Percentiles rank a stretch among this genome's conserved stretches.
These are phyloP conservation scores for Dactylonectria estremocensis DNA, from an alignment of 2,329 filamentous ascomycete genomes.

Conservation along the genomic window DNA sequence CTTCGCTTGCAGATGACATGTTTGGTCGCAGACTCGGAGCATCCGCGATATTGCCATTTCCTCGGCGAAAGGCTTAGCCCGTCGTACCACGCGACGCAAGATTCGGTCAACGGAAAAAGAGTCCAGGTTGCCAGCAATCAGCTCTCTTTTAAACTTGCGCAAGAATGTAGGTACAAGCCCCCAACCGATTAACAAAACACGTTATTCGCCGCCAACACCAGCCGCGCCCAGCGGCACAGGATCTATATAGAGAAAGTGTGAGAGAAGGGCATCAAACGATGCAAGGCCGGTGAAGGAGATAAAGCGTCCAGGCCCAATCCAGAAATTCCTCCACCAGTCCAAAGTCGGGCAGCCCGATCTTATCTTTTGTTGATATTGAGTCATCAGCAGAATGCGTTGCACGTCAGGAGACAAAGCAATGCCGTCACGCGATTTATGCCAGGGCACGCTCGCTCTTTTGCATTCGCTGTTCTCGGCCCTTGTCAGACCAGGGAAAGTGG, in stretches of 20 bases:
- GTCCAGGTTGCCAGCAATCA: slow-evolving; percentile 4
- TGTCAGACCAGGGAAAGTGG: slow-evolving; percentile 95
- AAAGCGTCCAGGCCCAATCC: not conserved
- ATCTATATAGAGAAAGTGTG: slow-evolving; percentile 16
- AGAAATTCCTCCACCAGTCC: slow-evolving; percentile 8
- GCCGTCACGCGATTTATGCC: slow-evolving; percentile 37
- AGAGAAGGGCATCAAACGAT: slow-evolving; percentile 1
- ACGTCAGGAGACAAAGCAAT: slow-evolving; percentile 34
- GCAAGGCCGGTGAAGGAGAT: slow-evolving; percentile 2
- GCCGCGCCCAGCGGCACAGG: slow-evolving; percentile 17
- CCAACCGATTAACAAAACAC: slow-evolving; percentile 34
- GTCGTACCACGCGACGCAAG: slow-evolving; percentile 20
- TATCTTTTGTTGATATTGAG: slow-evolving; percentile 18
- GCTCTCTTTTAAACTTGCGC: slow-evolving; percentile 28
- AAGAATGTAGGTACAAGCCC: slow-evolving; percentile 36
- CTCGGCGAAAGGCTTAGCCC: slow-evolving; percentile 17
- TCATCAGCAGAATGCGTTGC: slow-evolving; percentile 35
- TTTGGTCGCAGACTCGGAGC: slow-evolving; percentile 11
- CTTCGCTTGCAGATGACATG: slow-evolving; percentile 17
- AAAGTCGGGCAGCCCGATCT: slow-evolving; percentile 23
- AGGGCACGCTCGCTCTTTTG: slow-evolving; percentile 56
- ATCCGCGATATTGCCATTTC: slow-evolving; percentile 2
- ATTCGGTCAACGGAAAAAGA: slow-evolving; percentile 15
- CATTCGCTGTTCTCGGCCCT: slow-evolving; percentile 73
- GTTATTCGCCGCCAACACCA: slow-evolving; percentile 24